phyloP scores from a whole-genome alignment of 345 rosid genomes.

The Erucastrum elatum region DNA sequence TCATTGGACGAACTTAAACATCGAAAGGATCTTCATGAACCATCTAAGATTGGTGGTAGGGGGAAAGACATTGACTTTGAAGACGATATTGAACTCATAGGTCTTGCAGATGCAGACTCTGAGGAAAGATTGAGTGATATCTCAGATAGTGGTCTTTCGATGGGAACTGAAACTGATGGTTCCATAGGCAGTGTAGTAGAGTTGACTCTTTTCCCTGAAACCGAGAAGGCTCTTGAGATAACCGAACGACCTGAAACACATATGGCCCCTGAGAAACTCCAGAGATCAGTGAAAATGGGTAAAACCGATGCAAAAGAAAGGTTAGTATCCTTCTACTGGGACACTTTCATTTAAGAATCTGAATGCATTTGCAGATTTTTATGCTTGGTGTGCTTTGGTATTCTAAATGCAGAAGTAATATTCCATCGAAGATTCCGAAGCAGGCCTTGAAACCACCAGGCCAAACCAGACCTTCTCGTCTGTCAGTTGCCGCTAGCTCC shows the following conservation, averaged over 20 bases:
- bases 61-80: conserved; percentile 40
- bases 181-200: conserved; percentile 70
- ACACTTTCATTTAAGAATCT: not conserved
- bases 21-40: conserved; percentile 40
- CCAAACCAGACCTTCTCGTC: conserved; percentile 52
- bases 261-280: conserved; percentile 37
- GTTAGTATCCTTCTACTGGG: conserved; percentile 43
- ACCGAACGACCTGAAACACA: conserved; percentile 25
- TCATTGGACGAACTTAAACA: conserved; percentile 52
- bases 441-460: conserved; percentile 44
- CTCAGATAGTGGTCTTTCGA: conserved; percentile 85
- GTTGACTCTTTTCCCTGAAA: conserved; percentile 74
- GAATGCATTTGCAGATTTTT: not conserved
- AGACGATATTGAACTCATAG: conserved; percentile 74
- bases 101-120: conserved; percentile 68
- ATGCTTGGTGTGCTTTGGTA: conserved; percentile 2
- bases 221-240: conserved; percentile 39
- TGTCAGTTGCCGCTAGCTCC: conserved; percentile 52
- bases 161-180: conserved; percentile 93
- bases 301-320: conserved; percentile 48
- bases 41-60: conserved; percentile 43
- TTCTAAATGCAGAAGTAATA: conserved; percentile 34
- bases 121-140: conserved; percentile 93
- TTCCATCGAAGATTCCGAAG: conserved; percentile 62
- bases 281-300: conserved; percentile 44